These are phyloP conservation scores for Discostella stelligera DNA, from an alignment of 352 stramenopile species.

Conservation along the genomic window DNA sequence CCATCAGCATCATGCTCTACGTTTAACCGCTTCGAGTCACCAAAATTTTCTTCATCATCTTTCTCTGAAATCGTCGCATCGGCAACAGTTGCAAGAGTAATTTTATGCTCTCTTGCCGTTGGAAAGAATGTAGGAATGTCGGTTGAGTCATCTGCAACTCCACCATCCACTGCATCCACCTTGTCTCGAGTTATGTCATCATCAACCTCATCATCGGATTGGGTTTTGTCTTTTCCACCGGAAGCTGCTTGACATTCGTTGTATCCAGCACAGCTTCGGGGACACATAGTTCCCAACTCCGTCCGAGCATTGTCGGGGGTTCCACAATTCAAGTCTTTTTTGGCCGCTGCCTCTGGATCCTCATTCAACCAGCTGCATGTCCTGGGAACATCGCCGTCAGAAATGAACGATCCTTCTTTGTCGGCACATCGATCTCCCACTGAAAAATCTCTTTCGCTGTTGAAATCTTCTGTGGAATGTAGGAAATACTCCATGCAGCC, in stretches of 20 bases:
- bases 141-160: slow-evolving; percentile 16
- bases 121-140: slow-evolving; percentile 10
- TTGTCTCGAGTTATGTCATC: not conserved
- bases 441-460: slow-evolving; percentile 30
- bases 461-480: slow-evolving; percentile 13
- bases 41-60: slow-evolving; percentile 35
- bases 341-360: slow-evolving; percentile 40
- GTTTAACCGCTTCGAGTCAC: slow-evolving; percentile 22
- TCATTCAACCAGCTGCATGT: slow-evolving; percentile 46
- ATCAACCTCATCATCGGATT: not conserved
- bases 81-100: slow-evolving; percentile 29
- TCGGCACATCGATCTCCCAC: slow-evolving; percentile 37
- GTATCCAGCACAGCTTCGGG: slow-evolving; percentile 43
- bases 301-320: slow-evolving; percentile 23
- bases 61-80: slow-evolving; percentile 31
- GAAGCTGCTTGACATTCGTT: slow-evolving; percentile 19
- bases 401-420: slow-evolving; percentile 42
- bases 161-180: not conserved
- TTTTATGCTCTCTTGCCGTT: not conserved
- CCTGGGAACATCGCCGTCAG: slow-evolving; percentile 31
- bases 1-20: slow-evolving; percentile 14
- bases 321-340: slow-evolving; percentile 53
- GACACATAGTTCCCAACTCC: slow-evolving; percentile 49
- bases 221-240: slow-evolving; percentile 5
- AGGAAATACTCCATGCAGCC: slow-evolving; percentile 47